Evolutionary conservation across 768 basidiomycete genomes (phyloP).

Genomic region (Coprinopsis strossmayeri): DNA sequence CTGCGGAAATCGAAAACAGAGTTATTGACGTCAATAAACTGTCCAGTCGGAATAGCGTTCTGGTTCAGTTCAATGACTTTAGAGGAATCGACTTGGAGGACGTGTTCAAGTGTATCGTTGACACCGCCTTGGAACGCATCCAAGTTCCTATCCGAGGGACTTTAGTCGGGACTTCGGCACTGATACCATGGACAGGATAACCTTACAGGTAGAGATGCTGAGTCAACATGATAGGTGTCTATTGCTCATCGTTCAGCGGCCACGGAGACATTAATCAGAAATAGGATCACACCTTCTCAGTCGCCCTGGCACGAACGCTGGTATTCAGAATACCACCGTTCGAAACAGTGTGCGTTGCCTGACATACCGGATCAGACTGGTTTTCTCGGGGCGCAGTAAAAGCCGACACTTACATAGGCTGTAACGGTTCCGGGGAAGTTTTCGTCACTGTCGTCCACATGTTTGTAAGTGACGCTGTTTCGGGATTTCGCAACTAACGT

Average conservation of each 20-base stretch:
- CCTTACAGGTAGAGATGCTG: conserved; percentile 47
- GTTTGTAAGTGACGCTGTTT: conserved; percentile 46
- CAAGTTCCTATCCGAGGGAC: conserved; percentile 35
- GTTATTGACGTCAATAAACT: conserved; percentile 18
- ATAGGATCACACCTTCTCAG: conserved; percentile 27
- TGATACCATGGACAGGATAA: not conserved
- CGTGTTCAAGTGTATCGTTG: conserved; percentile 28
- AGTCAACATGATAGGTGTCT: conserved; percentile 53
- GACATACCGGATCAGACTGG: not conserved
- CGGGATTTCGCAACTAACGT: conserved; percentile 33
- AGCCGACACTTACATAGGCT: conserved; percentile 26
- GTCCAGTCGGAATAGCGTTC: conserved; percentile 33
- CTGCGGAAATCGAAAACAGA: conserved; percentile 39
- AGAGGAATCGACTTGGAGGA: conserved; percentile 23
- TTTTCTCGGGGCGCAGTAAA: not conserved
- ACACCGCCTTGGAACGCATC: conserved; percentile 42
- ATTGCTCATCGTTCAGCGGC: not conserved
- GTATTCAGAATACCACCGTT: conserved; percentile 38
- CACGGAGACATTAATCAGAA: too few species aligned
- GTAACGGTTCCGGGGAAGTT: conserved; percentile 48
- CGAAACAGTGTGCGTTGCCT: conserved; percentile 43
- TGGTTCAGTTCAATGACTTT: conserved; percentile 32
- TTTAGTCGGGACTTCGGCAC: not conserved
- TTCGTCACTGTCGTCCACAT: conserved; percentile 44
- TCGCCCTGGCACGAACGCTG: conserved; percentile 37